A percentile compares a stretch with the other conserved stretches of the same genome.
These are phyloP conservation scores for Buddleja alternifolia DNA, from an alignment of 257 asterid genomes.

Conservation along the genomic window DNA sequence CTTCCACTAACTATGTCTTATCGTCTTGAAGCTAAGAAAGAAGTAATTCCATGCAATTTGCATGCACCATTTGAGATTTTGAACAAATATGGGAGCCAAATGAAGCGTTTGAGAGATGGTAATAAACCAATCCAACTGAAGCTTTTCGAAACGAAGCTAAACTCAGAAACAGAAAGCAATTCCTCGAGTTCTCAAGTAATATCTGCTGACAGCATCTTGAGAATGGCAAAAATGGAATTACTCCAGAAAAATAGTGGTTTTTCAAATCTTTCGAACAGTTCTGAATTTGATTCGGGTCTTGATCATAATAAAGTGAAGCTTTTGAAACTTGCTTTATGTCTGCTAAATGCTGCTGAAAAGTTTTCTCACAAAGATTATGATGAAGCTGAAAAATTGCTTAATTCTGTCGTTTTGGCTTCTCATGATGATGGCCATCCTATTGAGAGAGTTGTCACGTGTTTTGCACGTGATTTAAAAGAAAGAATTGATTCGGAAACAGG, in stretches of 20 bases:
- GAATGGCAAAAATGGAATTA: constrained; percentile 18
- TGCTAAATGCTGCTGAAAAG: constrained; percentile 32
- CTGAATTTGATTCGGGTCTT: too few relatives aligned
- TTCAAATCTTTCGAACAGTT: not conserved
- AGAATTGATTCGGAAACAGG: constrained; percentile 34
- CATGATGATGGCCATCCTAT: constrained; percentile 35
- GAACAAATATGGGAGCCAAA: constrained; percentile 16
- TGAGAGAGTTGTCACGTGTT: constrained; percentile 34
- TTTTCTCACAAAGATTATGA: constrained; percentile 33
- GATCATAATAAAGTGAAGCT: too few relatives aligned
- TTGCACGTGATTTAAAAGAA: constrained; percentile 41
- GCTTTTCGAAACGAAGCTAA: too few relatives aligned
- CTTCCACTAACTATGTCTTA: too few relatives aligned
- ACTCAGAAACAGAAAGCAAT: not conserved
- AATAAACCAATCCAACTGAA: not conserved
- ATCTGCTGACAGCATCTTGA: constrained; percentile 25
- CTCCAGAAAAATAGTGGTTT: not conserved
- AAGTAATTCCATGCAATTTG: too few relatives aligned
- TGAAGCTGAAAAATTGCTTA: constrained; percentile 37
- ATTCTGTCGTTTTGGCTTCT: constrained; percentile 22
- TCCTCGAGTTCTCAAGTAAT: not conserved
- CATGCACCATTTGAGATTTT: constrained; percentile 22
- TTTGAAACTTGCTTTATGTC: not conserved
- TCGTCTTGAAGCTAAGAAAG: too few relatives aligned
- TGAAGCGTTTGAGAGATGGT: constrained; percentile 23